Evolutionary conservation across 2,329 filamentous ascomycete genomes (phyloP).

Genomic region (Fusarium sp.): DNA sequence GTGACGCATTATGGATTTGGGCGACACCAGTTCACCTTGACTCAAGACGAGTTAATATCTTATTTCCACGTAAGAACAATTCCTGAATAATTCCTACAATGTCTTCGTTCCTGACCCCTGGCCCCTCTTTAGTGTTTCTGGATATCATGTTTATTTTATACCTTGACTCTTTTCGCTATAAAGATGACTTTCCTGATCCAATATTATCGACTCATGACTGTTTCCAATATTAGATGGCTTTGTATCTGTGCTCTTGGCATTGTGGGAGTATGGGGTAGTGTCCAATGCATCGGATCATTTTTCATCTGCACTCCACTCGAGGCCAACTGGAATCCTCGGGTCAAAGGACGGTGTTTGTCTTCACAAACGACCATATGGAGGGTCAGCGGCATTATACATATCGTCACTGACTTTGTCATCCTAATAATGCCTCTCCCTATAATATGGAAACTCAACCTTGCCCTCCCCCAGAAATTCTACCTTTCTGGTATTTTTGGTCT

Average conservation of each 20-base stretch:
- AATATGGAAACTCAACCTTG: slow-evolving; percentile 29
- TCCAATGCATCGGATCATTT: not conserved
- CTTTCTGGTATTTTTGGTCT: slow-evolving; percentile 33
- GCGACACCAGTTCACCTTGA: slow-evolving; percentile 27
- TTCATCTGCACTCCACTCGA: slow-evolving; percentile 20
- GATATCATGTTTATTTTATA: slow-evolving; percentile 41
- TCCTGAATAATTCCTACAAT: no score
- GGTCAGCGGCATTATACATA: slow-evolving; percentile 23
- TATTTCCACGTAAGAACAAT: slow-evolving; percentile 5
- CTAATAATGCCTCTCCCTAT: slow-evolving; percentile 33
- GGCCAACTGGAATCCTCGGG: slow-evolving; percentile 23
- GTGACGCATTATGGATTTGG: slow-evolving; percentile 42
- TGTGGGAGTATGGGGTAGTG: not conserved
- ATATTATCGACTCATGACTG: slow-evolving; percentile 36
- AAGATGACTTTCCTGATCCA: slow-evolving; percentile 40
- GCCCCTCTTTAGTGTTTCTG: slow-evolving; percentile 29
- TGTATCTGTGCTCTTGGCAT: slow-evolving; percentile 4
- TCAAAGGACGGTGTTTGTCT: slow-evolving; percentile 14
- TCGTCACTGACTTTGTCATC: slow-evolving; percentile 31
- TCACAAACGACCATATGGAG: slow-evolving; percentile 9
- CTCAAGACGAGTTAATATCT: not conserved
- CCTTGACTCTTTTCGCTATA: not conserved
- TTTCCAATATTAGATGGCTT: slow-evolving; percentile 28
- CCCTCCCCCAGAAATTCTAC: slow-evolving; percentile 16
- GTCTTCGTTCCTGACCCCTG: not conserved